These are phyloP conservation scores for Penicillium chermesinum DNA, from an alignment of 495 filamentous ascomycete species.

Conservation along the genomic window DNA sequence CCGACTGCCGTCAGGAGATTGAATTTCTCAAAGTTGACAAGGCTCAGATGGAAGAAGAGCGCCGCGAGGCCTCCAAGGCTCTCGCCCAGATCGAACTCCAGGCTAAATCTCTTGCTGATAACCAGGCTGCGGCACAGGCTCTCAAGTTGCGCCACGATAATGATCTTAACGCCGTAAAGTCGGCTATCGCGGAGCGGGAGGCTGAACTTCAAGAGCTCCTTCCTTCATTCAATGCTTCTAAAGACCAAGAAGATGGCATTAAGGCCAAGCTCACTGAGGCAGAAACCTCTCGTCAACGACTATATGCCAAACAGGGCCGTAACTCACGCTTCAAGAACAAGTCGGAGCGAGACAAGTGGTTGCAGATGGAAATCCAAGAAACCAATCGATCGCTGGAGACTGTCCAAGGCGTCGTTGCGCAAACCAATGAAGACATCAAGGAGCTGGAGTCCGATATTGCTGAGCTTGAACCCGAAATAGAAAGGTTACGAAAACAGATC, in stretches of 20 bases:
- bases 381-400: constrained; percentile 66
- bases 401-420: constrained; percentile 75
- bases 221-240: constrained; percentile 69
- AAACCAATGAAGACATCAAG: constrained; percentile 80
- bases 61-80: constrained; percentile 67
- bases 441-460: constrained; percentile 66
- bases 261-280: constrained; percentile 68
- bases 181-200: constrained; percentile 71
- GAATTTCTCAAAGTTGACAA: constrained; percentile 86
- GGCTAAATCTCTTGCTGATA: constrained; percentile 72
- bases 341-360: constrained; percentile 77
- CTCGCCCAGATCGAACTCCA: constrained; percentile 82
- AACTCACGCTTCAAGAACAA: constrained; percentile 84
- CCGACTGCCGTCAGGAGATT: constrained; percentile 71
- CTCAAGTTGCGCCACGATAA: constrained; percentile 61
- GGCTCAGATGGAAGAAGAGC: constrained; percentile 82
- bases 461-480: constrained; percentile 66
- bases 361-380: constrained; percentile 77
- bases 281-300: constrained; percentile 67
- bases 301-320: constrained; percentile 94
- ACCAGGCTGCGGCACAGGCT: constrained; percentile 72
- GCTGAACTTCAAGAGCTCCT: constrained; percentile 63
- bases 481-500: constrained; percentile 62
- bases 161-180: constrained; percentile 67
- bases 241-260: constrained; percentile 64